Base-by-base conservation (phyloP, 106 monocot genomes). In the Apostasia ramifera region DNA sequence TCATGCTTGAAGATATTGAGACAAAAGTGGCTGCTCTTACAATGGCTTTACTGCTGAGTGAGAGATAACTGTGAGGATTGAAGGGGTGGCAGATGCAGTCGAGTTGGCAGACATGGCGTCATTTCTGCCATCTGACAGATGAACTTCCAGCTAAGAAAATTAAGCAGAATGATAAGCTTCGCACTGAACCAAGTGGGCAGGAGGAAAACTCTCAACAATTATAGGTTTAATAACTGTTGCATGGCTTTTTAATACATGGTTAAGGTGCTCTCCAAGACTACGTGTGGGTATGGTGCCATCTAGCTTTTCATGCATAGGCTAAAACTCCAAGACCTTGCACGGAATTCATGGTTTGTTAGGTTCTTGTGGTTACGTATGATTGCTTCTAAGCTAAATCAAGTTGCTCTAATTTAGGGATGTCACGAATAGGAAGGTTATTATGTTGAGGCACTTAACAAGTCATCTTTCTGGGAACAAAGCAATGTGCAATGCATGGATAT, bases 21-120 rank as follows among this genome's bases (percentile, higher is more conserved):
- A 6, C 1, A 40, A 58, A 58, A 59, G 59, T 40, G 42, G 74
- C 82, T 2, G 1, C 82, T 8, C 53, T 85, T 57, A 82, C 79
- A 0, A 37, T 82, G 8, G 79, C 77, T 10, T 80, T 80, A 2
- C 26, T 89, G 50, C 66, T 85, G 60, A 74, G 74, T 1, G 89
- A 89, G 64, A 76, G 64, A 76, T 82, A 73, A 58, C 89, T 2
- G 57, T 54, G 40, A 76, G 85, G 59, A 70, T 82, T 15, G 77
- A 75, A 26, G 79, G 67, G 0, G 74, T 85, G 0, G 75, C 72
- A 0, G 80, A 75, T 39, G 71, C 77, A 0, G 82, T 82, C 9
- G 73, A 85, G 59, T 59, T 59, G 40, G 59, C 59, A 40, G 59
- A 8, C 8, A 40, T 9, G 7, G 59, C 59, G 37, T 5, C 51